These are phyloP conservation scores for Neltuma alba DNA, from an alignment of 306 rosid genomes.

Conservation along the genomic window DNA sequence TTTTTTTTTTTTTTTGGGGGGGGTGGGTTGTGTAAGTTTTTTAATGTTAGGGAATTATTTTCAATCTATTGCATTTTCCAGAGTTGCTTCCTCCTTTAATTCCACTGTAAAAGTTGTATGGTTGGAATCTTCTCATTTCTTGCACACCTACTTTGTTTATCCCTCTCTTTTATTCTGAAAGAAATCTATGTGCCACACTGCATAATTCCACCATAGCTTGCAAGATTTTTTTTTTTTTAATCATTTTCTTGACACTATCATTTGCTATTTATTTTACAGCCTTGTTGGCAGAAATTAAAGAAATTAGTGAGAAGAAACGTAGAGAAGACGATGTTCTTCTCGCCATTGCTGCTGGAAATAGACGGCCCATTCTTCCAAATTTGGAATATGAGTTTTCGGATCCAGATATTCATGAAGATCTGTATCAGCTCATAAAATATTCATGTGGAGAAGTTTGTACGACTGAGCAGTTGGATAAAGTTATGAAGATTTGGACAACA, in stretches of 20 bases:
- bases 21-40: slow-evolving; percentile 12
- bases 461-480: slow-evolving; percentile 86
- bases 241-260: slow-evolving; percentile 31
- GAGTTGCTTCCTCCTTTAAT: background rate
- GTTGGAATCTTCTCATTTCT: slow-evolving; percentile 8
- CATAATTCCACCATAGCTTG: background rate
- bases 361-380: slow-evolving; percentile 82
- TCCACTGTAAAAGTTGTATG: background rate
- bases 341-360: slow-evolving; percentile 94
- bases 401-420: slow-evolving; percentile 84
- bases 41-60: slow-evolving; percentile 4
- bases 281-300: slow-evolving; percentile 89
- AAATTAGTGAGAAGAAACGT: slow-evolving; percentile 89
- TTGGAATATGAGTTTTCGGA: slow-evolving; percentile 87
- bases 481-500: slow-evolving; percentile 95
- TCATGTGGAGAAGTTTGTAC: slow-evolving; percentile 98
- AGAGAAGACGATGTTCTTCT: slow-evolving; percentile 93
- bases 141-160: background rate
- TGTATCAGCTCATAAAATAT: slow-evolving; percentile 88
- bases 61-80: background rate
- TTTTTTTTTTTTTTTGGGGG: background rate
- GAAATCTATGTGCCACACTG: slow-evolving; percentile 11
- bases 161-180: slow-evolving; percentile 7
- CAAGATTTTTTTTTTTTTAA: background rate
- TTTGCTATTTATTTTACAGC: slow-evolving; percentile 59